Evolutionary conservation across 345 rosid genomes (phyloP), one percentile per base, ranked within the genome.

Genomic region (Microcos paniculata): DNA sequence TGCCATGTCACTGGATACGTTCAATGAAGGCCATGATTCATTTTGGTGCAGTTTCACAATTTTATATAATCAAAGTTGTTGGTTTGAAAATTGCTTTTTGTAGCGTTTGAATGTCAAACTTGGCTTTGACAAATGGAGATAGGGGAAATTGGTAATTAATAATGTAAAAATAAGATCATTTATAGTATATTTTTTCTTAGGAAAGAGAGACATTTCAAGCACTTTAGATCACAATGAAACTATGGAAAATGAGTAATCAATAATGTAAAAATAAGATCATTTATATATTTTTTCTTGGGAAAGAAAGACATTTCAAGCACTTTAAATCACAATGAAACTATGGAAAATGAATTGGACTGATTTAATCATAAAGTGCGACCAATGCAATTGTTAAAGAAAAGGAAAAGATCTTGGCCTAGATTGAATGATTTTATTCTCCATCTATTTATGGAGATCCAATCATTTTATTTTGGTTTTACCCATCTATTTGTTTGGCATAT

Each of bases 401-500:
- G 18, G 12, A 62, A 33, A 40, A 12, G 30, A 40, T 23, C 16
- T 46, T 8, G 23, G 5, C 28, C 26, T 46, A 16, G 38, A 15
- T 42, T 72, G 68, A 28, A 21, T 33, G 65, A 51, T 72, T 40
- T 5, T 52, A 13, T 64, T 75, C 75, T 78, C 73, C 76, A 45
- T 74, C 45, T 81, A 59, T 57, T 75, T 72, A 70, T 83, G 26
- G 42, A 71, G 59, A 72, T 57, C 69, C 48, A n/a, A 24, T 30
- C 42, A 48, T 58, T 71, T 43, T 64, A 12, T 62, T 57, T 26
- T 48, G 62, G 62, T 65, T 57, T 67, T 4, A 67, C 58, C 63
- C 63, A 66, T 72, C 76, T 52, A 19, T 16, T 78, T 55, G 26
- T 62, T 53, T 73, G 76, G 75, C 79, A 68, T 81, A 26, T 74